Conservation (phyloP, 331 rosid genomes). For the Stylosanthes scabra region DNA sequence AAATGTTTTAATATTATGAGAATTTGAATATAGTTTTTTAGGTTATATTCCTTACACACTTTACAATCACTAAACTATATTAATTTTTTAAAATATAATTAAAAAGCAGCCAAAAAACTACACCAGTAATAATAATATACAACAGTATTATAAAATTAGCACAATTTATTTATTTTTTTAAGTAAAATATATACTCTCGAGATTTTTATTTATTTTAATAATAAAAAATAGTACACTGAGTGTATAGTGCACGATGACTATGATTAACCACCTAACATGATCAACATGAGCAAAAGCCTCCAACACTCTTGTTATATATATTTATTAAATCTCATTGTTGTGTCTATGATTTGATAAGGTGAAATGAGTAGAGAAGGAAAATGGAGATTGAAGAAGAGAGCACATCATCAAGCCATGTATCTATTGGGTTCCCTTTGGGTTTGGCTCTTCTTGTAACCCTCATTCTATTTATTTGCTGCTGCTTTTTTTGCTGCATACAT, state of each 20-base stretch:
- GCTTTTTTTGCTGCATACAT: constrained; percentile 65
- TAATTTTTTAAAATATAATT: too few relatives aligned
- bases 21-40: too few relatives aligned
- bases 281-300: constrained; percentile 2
- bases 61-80: too few relatives aligned
- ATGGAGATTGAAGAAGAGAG: constrained; percentile 45
- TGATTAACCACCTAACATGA: constrained; percentile 13
- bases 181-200: too few relatives aligned
- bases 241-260: constrained; percentile 28
- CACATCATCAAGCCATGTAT: constrained; percentile 35
- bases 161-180: too few relatives aligned
- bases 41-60: too few relatives aligned
- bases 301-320: not conserved
- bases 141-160: too few relatives aligned
- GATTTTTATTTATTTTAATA: too few relatives aligned
- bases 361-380: constrained; percentile 13
- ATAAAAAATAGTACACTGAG: too few relatives aligned
- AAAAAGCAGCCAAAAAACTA: too few relatives aligned
- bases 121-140: too few relatives aligned
- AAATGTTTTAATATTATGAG: too few relatives aligned
- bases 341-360: constrained; percentile 13
- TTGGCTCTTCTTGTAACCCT: constrained; percentile 58
- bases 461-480: constrained; percentile 42
- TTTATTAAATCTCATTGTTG: not conserved
- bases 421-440: constrained; percentile 66